These are phyloP conservation scores for Trifolium dubium DNA, from an alignment of 306 rosid genomes.

Conservation along the genomic window DNA sequence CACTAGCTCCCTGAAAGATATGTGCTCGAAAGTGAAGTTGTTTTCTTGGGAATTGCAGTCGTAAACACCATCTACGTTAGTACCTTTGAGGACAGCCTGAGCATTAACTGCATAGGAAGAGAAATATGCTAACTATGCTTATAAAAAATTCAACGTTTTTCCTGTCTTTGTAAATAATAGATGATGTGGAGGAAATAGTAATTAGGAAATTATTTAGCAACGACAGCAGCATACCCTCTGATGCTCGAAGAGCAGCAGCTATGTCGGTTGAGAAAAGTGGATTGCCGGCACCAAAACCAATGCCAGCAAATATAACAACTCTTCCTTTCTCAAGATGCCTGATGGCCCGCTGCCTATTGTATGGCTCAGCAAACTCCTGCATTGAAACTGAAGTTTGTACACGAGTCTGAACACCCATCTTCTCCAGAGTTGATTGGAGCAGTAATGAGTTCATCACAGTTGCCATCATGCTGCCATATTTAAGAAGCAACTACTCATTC, in stretches of 20 bases:
- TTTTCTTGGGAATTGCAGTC: constrained; percentile 59
- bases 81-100: constrained; percentile 67
- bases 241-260: constrained; percentile 70
- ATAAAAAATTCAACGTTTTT: constrained; percentile 1
- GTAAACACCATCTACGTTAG: constrained; percentile 60
- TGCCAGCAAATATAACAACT: constrained; percentile 72
- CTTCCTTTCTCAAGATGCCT: constrained; percentile 81
- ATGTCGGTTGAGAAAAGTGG: constrained; percentile 62
- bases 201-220: constrained; percentile 16
- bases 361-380: constrained; percentile 68
- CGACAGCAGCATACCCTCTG: constrained; percentile 53
- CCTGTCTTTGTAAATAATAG: background rate
- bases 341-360: constrained; percentile 71
- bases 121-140: constrained; percentile 19
- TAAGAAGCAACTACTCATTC: constrained; percentile 38
- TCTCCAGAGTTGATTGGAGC: constrained; percentile 73
- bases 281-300: constrained; percentile 61
- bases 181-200: background rate
- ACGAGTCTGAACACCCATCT: constrained; percentile 72
- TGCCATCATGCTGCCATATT: constrained; percentile 63
- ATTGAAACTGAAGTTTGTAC: constrained; percentile 60
- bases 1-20: constrained; percentile 63
- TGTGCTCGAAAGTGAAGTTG: constrained; percentile 60
- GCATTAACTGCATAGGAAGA: constrained; percentile 54
- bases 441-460: constrained; percentile 70